Percentiles rank a stretch among this genome's conserved stretches.
These are phyloP conservation scores for Penicillium griseofulvum DNA, from an alignment of 2,329 filamentous ascomycete species.

Conservation along the genomic window DNA sequence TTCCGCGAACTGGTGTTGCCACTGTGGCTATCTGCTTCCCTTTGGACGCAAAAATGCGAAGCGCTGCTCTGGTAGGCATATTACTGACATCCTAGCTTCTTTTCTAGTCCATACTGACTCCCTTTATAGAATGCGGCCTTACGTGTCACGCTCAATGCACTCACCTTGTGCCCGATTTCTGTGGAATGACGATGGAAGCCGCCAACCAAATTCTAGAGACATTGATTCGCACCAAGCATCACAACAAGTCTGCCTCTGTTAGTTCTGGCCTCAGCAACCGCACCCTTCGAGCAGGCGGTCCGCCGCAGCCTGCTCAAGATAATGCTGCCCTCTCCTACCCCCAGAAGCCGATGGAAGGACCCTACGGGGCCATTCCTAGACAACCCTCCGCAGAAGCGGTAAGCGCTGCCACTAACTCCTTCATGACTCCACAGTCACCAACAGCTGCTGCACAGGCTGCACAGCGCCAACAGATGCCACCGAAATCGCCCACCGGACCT, in stretches of 20 bases:
- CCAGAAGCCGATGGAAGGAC: constrained; percentile 37
- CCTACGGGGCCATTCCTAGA: constrained; percentile 37
- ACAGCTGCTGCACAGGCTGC: constrained; percentile 25
- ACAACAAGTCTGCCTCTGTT: constrained; percentile 57
- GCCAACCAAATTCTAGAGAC: constrained; percentile 91
- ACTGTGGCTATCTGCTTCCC: constrained; percentile 93
- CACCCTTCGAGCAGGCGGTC: constrained; percentile 59
- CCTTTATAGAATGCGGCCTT: constrained; percentile 72
- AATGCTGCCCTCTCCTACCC: constrained; percentile 36
- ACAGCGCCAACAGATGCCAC: constrained; percentile 46
- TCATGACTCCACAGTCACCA: constrained; percentile 48
- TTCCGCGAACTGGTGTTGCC: constrained; percentile 98
- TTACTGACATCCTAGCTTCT: background rate
- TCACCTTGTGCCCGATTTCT: constrained; percentile 96
- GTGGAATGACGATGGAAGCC: constrained; percentile 97
- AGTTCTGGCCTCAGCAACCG: constrained; percentile 60
- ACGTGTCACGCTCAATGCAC: constrained; percentile 89
- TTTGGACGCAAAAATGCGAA: constrained; percentile 93
- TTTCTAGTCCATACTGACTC: constrained; percentile 9
- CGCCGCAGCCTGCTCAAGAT: constrained; percentile 45
- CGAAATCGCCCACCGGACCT: constrained; percentile 49
- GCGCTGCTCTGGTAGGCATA: constrained; percentile 72
- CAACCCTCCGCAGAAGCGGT: constrained; percentile 42
- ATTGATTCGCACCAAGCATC: constrained; percentile 74
- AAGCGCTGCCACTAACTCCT: constrained; percentile 44